Base-by-base conservation (phyloP, 2,329 filamentous ascomycete genomes). In the Alternaria sp. region DNA sequence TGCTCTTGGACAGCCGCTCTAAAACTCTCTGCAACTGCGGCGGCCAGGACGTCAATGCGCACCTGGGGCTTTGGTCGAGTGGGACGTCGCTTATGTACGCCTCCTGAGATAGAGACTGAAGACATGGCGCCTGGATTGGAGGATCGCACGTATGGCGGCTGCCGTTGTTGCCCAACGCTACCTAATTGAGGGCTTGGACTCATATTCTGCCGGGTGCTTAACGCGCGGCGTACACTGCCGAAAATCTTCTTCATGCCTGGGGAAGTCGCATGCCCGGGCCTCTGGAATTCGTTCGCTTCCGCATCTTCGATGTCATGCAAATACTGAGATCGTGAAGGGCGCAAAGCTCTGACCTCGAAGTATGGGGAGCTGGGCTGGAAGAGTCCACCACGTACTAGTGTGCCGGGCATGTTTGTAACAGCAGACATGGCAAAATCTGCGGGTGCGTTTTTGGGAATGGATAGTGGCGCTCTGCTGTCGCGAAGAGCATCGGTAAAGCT, bases 201-300 rank as follows among this genome's bases (percentile, higher is more conserved):
- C 33, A 68, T 65, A 18, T 72, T 64, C 54, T 84, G 82, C 58
- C 82, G 82, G 14, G 85, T 92, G 76, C 93, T 93, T 53, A 97
- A 80, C 6, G 90, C 94, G 66, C 93, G 89, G 18, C 94, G 91
- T 41, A 98, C 92, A 66, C 92, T 95, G 7, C 94, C 92, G 55
- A 99, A 86, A 0, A 98, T 87, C 71, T 90, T 96, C 79, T 90
- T 94, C 86, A 97, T 92, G 3, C 92, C 93, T 30, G 91, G 90
- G 58, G 79, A 50, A 21, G 70, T 68, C 41, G 71, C 65, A 60
- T 76, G 65, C 2, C 68, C 70, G 43, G 67, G 65, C 60, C 71
- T 60, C 57, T 75, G 68, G 41, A 71, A 30, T 25, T 78, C 73
- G 15, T 60, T 62, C 20, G 58, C 64, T 21, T 70, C 66, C 8